Evolutionary conservation across 306 rosid genomes (phyloP), one percentile per base, ranked within the genome.

Genomic region (Abrus precatorius): DNA sequence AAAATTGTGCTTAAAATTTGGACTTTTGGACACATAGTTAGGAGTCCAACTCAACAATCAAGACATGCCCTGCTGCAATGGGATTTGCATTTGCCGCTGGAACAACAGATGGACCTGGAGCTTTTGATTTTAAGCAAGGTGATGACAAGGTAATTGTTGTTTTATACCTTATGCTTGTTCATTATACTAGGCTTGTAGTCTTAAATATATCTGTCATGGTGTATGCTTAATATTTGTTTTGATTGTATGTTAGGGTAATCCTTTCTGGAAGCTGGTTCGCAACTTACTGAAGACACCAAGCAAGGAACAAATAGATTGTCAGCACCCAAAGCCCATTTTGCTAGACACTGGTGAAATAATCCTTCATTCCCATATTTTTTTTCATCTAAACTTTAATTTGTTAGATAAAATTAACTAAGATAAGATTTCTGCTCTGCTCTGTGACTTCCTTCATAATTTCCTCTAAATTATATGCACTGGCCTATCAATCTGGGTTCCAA

Each of bases 11-110:
- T n/a, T n/a, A n/a, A n/a, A n/a, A n/a, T n/a, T n/a, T n/a, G n/a
- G n/a, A n/a, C n/a, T n/a, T n/a, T n/a, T n/a, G n/a, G n/a, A n/a
- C n/a, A n/a, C n/a, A n/a, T n/a, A n/a, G n/a, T n/a, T n/a, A n/a
- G n/a, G n/a, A n/a, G n/a, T n/a, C n/a, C n/a, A n/a, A n/a, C n/a
- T n/a, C n/a, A n/a, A n/a, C n/a, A n/a, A n/a, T n/a, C n/a, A 90
- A 88, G 81, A 94, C 98, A 65, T 94, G 98, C 76, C 97, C 98
- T 36, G 97, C 98, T 44, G 96, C 98, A 50, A 94, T 94, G 98
- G 98, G 98, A 43, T 89, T 92, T 79, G 92, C 90, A 76, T 94
- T 92, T 91, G 98, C 94, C 6, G 98, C 98, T 14, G 98, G 98
- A 85, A 94, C 97, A 69, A 94, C 97, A 13, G 98, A 94, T 80